phyloP scores from a whole-genome alignment of 208 protist species.

The Herpetomonas muscarum region DNA sequence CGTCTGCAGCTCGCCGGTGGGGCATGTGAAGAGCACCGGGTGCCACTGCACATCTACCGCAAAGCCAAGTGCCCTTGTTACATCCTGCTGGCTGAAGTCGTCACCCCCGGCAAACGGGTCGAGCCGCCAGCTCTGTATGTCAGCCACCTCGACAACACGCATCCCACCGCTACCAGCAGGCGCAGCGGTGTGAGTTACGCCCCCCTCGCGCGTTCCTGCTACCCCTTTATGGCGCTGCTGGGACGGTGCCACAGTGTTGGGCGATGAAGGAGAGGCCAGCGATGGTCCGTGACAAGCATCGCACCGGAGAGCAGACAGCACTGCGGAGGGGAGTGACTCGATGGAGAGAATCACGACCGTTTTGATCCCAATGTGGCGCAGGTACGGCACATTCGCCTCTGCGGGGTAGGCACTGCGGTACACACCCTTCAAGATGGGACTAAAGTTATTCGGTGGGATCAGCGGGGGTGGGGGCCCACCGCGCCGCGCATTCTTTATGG shows the following conservation, averaged over 20 bases:
- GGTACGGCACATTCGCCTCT: slow-evolving; percentile 56
- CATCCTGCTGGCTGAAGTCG: slow-evolving; percentile 69
- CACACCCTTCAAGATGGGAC: slow-evolving; percentile 67
- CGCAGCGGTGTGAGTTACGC: too few relatives aligned
- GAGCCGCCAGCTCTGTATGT: slow-evolving; percentile 57
- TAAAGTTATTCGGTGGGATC: slow-evolving; percentile 73
- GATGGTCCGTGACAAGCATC: too few relatives aligned
- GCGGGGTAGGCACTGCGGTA: slow-evolving; percentile 85
- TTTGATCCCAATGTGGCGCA: slow-evolving; percentile 72
- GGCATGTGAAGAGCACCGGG: slow-evolving; percentile 87
- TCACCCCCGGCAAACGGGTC: slow-evolving; percentile 45
- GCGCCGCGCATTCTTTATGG: not conserved
- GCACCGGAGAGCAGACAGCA: slow-evolving; percentile 35
- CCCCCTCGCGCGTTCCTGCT: too few relatives aligned
- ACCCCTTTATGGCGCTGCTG: too few relatives aligned
- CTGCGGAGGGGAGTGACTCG: slow-evolving; percentile 58
- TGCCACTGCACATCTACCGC: slow-evolving; percentile 77
- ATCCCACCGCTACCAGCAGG: too few relatives aligned
- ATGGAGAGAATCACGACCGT: slow-evolving; percentile 80
- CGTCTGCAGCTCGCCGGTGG: slow-evolving; percentile 84
- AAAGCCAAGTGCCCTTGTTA: slow-evolving; percentile 72
- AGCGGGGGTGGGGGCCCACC: slow-evolving; percentile 10
- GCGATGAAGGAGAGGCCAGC: too few relatives aligned
- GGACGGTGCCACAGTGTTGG: too few relatives aligned
- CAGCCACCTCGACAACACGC: slow-evolving; percentile 49